Evolutionary conservation across 2,329 filamentous ascomycete species (phyloP).

Genomic region (Diaporthe helianthi): DNA sequence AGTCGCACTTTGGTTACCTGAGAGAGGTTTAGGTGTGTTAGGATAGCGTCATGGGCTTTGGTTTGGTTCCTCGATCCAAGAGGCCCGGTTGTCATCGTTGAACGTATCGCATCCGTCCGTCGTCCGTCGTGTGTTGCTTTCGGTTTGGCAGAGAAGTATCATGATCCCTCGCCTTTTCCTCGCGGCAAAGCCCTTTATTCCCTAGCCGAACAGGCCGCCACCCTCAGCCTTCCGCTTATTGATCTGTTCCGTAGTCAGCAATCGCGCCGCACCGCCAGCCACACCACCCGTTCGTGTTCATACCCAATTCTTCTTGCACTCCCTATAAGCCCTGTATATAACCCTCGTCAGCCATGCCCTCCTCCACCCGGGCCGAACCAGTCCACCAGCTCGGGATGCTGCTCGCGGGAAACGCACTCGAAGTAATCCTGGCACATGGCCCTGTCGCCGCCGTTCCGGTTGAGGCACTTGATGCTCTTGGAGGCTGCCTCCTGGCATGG

Average conservation of each 20-base stretch:
- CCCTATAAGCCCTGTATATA: slow-evolving; percentile 77
- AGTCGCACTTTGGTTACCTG: not conserved
- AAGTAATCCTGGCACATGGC: slow-evolving; percentile 96
- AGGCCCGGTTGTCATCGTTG: not conserved
- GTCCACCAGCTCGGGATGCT: not conserved
- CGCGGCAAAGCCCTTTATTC: not conserved
- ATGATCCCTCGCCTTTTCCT: too few relatives aligned
- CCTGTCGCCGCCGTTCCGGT: slow-evolving; percentile 85
- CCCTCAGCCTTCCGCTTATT: slow-evolving; percentile 42
- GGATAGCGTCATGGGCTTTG: too few relatives aligned
- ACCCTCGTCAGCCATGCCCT: not conserved
- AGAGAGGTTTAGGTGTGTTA: fast-evolving
- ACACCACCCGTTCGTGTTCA: slow-evolving; percentile 36
- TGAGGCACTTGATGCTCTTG: slow-evolving; percentile 84
- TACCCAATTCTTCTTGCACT: slow-evolving; percentile 96
- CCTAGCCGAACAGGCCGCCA: slow-evolving; percentile 26
- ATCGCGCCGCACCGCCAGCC: not conserved
- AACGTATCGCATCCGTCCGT: not conserved
- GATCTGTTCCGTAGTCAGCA: slow-evolving; percentile 36
- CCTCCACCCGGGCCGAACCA: not conserved
- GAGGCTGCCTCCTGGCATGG: slow-evolving; percentile 93
- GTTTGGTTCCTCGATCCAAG: not conserved
- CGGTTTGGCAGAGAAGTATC: fast-evolving
- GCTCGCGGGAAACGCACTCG: slow-evolving; percentile 66
- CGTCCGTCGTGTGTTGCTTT: not conserved